Base-by-base conservation (phyloP, 495 filamentous ascomycete species). In the Elasticomyces elasticus region DNA sequence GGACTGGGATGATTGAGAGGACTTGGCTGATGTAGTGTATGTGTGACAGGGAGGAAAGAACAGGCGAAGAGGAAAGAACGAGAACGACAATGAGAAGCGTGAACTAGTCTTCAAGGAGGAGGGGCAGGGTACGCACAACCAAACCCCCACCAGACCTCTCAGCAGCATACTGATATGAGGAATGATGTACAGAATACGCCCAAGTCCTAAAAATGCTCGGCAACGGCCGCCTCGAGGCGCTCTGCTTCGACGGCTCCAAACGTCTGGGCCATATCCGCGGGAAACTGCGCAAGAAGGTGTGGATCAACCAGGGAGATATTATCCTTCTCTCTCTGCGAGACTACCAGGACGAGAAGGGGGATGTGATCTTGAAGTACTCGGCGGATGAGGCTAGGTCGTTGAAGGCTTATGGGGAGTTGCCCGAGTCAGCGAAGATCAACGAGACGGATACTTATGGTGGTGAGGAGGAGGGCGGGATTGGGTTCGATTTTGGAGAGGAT, bases 31-130 rank as follows among this genome's bases (percentile, higher is more conserved):
- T 35, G 11, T 44, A 19, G 11, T 62, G 33, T 58, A 63, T 30
- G 66, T 50, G 47, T 24, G n/a, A n/a, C 64, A 96, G 86, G 92
- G 92, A 70, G 92, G 92, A 78, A 98, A 97, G 79, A 98, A 98
- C 74, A 76, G 92, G 69, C 82, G 92, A 76, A 84, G 92, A 73
- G 92, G 92, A 73, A 98, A 97, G 87, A 98, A 98, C 79, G 92
- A 98, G 78, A 97, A 96, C 78, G 89, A 94, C 77, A 95, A 95
- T 67, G 91, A 96, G 77, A 96, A 96, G 82, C 92, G 92, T 68
- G 92, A 98, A 72, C 80, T 98, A 49, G 87, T 87, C 56, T 98
- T 97, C 83, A 96, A 96, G 73, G 92, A 97, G 70, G 92, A 97
- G 63, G 92, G 92, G 59, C 92, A 98, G 79, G 82, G 83, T 85